Base-by-base conservation (phyloP, 2,329 filamentous ascomycete species). In the Sporothrix inflata region DNA sequence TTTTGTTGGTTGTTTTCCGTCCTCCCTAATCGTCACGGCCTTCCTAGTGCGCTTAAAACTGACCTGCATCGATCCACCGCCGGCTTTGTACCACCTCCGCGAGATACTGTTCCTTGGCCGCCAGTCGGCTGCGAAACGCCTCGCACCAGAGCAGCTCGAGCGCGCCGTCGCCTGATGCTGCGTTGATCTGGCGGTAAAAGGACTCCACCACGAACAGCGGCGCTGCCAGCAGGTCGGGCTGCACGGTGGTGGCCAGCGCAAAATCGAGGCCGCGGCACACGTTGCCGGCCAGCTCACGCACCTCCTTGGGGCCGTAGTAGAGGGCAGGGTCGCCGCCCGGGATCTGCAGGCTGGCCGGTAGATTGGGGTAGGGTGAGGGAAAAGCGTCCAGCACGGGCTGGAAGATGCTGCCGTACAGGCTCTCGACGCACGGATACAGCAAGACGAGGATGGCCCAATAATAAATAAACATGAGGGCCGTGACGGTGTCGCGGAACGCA, bases 381-480 rank as follows among this genome's bases (percentile, higher is more conserved):
- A 81, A 83, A 21, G 79, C 78, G 70, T 84, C 83, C 12, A 84
- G 74, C 21, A 83, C 81, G 0, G 84, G 81, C 72, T 86, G 80
- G 73, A 82, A 83, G 60, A 86, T 81, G 72, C 79, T 78, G 34
- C 80, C 79, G 72, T 87, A 81, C 19, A 89, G 78, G 19, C 76
- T 76, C 72, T 83, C 82, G 53, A 88, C 82, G 75, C 83, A 85
- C 11, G 82, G 84, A 74, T 85, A 83, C 63, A 89, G 82, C 14
- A 84, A 75, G 38, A 88, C 80, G 61, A 86, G 83, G 0, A 83
- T 78, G 73, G 85, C 82, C 87, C 87, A 89, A 77, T 87, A 88
- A 76, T 86, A 85, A 14, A 87, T 77, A 74, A 88, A 84, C 61
- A 82, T 81, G 42, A 87, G 74, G 0, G 86, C 84, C 0, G 84